phyloP scores from a whole-genome alignment of 1,284 basidiomycete species.

The Puccinia polysora region DNA sequence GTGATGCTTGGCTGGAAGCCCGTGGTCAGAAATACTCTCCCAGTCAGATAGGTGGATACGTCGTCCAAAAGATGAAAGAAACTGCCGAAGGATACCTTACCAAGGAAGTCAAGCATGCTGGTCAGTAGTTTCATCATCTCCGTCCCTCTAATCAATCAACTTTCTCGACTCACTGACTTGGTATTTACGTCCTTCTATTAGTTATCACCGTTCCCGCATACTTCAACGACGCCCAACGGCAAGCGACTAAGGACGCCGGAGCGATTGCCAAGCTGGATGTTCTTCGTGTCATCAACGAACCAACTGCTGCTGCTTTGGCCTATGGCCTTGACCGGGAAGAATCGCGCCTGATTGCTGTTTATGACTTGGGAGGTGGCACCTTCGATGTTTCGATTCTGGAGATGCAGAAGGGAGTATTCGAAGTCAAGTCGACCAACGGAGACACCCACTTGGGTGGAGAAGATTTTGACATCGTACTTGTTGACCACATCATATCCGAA shows the following conservation, averaged over 20 bases:
- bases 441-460: slow-evolving; percentile 98
- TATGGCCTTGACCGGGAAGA: slow-evolving; percentile 85
- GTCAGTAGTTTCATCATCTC: slow-evolving; percentile 52
- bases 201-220: slow-evolving; percentile 96
- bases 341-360: slow-evolving; percentile 86
- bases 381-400: slow-evolving; percentile 98
- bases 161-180: neutral
- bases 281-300: slow-evolving; percentile 97
- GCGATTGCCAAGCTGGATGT: slow-evolving; percentile 95
- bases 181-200: slow-evolving; percentile 57
- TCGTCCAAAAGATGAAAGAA: slow-evolving; percentile 90
- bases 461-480: slow-evolving; percentile 89
- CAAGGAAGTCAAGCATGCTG: slow-evolving; percentile 80
- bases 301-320: slow-evolving; percentile 92
- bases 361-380: slow-evolving; percentile 89
- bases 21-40: slow-evolving; percentile 61
- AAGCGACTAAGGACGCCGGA: slow-evolving; percentile 96
- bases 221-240: slow-evolving; percentile 98
- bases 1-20: slow-evolving; percentile 70
- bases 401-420: slow-evolving; percentile 99
- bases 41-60: slow-evolving; percentile 67
- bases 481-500: slow-evolving; percentile 78
- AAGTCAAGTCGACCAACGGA: slow-evolving; percentile 98
- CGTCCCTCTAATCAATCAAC: neutral
- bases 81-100: slow-evolving; percentile 88